Evolutionary conservation across 2,329 filamentous ascomycete genomes (phyloP).

Genomic region (Beauveria pseudobassiana): DNA sequence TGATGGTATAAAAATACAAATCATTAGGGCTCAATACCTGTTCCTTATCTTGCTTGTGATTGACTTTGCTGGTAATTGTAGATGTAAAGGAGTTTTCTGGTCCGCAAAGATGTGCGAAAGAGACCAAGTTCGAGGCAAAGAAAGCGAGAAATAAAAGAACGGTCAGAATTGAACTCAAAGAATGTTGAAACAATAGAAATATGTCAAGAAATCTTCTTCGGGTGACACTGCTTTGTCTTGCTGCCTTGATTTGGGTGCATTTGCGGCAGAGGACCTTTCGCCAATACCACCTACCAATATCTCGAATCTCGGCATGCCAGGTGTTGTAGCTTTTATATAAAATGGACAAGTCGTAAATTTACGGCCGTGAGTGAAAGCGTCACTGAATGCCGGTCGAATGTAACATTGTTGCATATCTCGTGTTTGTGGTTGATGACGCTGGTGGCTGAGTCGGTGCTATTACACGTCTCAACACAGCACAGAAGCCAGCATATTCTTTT

Average conservation of each 20-base stretch:
- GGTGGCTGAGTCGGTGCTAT: conserved; percentile 2
- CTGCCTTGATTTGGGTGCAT: too few relatives aligned
- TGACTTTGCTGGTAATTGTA: not conserved
- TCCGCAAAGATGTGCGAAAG: not conserved
- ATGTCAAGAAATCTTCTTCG: too few relatives aligned
- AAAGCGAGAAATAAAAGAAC: not conserved
- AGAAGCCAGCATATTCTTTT: not conserved
- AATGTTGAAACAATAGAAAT: too few relatives aligned
- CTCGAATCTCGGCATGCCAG: not conserved
- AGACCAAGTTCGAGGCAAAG: not conserved
- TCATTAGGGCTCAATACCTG: conserved; percentile 10
- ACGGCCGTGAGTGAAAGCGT: not conserved
- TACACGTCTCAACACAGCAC: not conserved
- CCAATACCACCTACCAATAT: too few relatives aligned
- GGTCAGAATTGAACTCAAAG: too few relatives aligned
- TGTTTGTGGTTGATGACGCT: not conserved
- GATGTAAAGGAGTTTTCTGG: not conserved
- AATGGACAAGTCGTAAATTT: not conserved
- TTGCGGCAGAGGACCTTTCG: too few relatives aligned
- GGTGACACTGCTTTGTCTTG: too few relatives aligned
- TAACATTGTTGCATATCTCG: not conserved
- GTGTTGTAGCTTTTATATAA: not conserved
- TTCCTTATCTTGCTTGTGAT: not conserved
- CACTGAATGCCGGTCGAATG: conserved; percentile 2
- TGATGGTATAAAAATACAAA: conserved; percentile 12